Base-by-base conservation (phyloP, 139 green algal genomes). In the Ostreobium quekettii region DNA sequence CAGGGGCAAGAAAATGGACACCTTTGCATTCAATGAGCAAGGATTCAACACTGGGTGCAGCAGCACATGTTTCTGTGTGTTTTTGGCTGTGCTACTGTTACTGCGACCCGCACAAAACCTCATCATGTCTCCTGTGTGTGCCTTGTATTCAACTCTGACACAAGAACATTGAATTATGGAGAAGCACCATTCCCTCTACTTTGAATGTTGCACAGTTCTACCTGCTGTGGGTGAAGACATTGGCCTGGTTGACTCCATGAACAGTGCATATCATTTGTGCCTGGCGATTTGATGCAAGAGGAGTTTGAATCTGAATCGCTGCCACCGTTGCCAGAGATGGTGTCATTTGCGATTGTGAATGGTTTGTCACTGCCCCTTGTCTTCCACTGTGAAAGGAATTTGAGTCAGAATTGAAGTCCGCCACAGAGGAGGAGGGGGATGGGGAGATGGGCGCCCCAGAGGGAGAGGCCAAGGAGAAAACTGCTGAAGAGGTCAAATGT, bases 331-430 rank as follows among this genome's bases (percentile, higher is more conserved):
- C 15, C 42, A 53, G 42, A 11, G 19, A 19, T 26, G 42, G 11
- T 53, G 11, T 26, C 15, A 53, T 53, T 53, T 11, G 19, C 11
- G 42, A 19, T 11, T 53, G 11, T 11, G 42, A 11, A 53, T 26
- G 11, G 15, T 11, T 26, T 11, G 42, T 53, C 15, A 53, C 19
- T 11, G 42, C 11, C 19, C 19, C 15, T 53, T 11, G 42, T 26
- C 11, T 26, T 53, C 19, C 19, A 19, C 19, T 53, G 11, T n/a
- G 46, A 22, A 8, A 66, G 75, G 85, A 90, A 74, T 90, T 90
- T 60, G 75, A 87, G 35, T 80, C 74, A 1, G 85, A 90, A 73
- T 73, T 90, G 5, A 85, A 90, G 69, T 39, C 64, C 4, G 78
- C 74, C 28, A 74, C 71, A 48, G 48, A 70, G 24, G 76, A 84